These are phyloP conservation scores for Neofusicoccum umdonicola DNA, from an alignment of 2,329 filamentous ascomycete genomes.

Conservation along the genomic window DNA sequence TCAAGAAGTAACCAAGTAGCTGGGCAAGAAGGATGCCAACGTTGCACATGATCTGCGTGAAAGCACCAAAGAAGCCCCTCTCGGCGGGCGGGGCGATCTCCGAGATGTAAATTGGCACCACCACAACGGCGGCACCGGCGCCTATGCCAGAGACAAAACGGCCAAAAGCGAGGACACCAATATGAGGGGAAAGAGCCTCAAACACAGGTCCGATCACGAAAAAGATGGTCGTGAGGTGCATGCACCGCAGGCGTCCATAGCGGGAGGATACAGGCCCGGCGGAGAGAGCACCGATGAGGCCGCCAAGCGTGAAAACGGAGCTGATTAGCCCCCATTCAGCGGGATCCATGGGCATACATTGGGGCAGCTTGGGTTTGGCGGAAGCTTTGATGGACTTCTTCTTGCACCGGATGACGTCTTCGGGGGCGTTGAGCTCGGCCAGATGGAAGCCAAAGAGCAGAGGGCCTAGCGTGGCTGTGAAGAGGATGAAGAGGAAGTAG, in stretches of 20 bases:
- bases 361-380: slow-evolving; percentile 50
- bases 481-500: slow-evolving; percentile 74
- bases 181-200: slow-evolving; percentile 68
- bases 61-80: slow-evolving; percentile 73
- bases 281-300: slow-evolving; percentile 75
- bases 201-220: slow-evolving; percentile 74
- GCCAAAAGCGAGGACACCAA: slow-evolving; percentile 68
- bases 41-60: slow-evolving; percentile 94
- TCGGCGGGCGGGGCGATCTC: slow-evolving; percentile 73
- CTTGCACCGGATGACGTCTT: slow-evolving; percentile 88
- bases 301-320: slow-evolving; percentile 88
- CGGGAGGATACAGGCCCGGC: slow-evolving; percentile 76
- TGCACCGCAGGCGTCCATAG: slow-evolving; percentile 71
- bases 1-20: slow-evolving; percentile 81
- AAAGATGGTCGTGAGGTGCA: slow-evolving; percentile 74
- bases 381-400: slow-evolving; percentile 52
- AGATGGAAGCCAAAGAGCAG: slow-evolving; percentile 94
- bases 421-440: slow-evolving; percentile 90
- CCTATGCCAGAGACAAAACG: slow-evolving; percentile 78
- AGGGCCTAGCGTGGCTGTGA: slow-evolving; percentile 77
- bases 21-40: slow-evolving; percentile 83
- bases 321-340: slow-evolving; percentile 81
- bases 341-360: slow-evolving; percentile 86
- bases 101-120: slow-evolving; percentile 91
- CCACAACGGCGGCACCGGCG: slow-evolving; percentile 85